Conservation (phyloP, 2,329 filamentous ascomycete species). For the Furcasterigmium furcatum region DNA sequence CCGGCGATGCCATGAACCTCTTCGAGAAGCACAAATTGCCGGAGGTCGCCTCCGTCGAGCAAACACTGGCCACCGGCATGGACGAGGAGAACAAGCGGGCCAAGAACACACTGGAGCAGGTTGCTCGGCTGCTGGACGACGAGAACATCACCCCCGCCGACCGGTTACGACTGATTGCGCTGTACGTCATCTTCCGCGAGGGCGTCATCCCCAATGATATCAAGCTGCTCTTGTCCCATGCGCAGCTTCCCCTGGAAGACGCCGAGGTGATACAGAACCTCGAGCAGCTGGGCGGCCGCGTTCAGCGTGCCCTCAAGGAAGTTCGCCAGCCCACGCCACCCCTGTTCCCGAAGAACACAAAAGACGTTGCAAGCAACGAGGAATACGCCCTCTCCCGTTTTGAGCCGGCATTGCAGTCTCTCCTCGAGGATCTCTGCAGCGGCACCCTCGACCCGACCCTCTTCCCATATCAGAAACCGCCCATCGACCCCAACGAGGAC, state of each 20-base stretch:
- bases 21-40: slow-evolving; percentile 83
- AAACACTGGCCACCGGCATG: slow-evolving; percentile 85
- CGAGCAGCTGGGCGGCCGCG: slow-evolving; percentile 73
- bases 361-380: slow-evolving; percentile 55
- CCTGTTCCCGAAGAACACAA: slow-evolving; percentile 68
- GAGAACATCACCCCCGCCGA: slow-evolving; percentile 69
- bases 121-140: slow-evolving; percentile 87
- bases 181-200: slow-evolving; percentile 83
- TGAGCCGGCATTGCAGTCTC: slow-evolving; percentile 74
- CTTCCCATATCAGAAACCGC: slow-evolving; percentile 74
- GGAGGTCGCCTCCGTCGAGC: slow-evolving; percentile 85
- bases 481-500: slow-evolving; percentile 60
- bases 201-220: slow-evolving; percentile 84
- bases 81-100: slow-evolving; percentile 92
- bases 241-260: slow-evolving; percentile 72
- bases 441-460: slow-evolving; percentile 62
- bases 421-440: slow-evolving; percentile 72
- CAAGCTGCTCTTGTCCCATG: slow-evolving; percentile 78
- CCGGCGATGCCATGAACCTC: slow-evolving; percentile 92
- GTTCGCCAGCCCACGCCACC: slow-evolving; percentile 60
- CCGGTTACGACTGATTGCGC: slow-evolving; percentile 77
- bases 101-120: slow-evolving; percentile 81
- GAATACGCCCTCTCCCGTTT: slow-evolving; percentile 87
- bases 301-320: slow-evolving; percentile 69
- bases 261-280: slow-evolving; percentile 73